Evolutionary conservation across 371 early-diverging fungal species (phyloP).

Genomic region (Rozella allomycis): DNA sequence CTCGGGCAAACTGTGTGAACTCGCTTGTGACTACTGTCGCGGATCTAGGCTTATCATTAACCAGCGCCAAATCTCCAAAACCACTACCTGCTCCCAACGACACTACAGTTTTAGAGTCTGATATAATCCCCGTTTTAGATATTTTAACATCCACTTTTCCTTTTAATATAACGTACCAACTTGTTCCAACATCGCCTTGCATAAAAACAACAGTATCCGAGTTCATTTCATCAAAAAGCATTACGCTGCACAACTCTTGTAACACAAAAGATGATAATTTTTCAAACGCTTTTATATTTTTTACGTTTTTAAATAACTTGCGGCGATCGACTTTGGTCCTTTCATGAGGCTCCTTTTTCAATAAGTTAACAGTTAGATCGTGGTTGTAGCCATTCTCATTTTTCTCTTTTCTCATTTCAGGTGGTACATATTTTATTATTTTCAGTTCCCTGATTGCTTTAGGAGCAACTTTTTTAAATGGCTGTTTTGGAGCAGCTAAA

Average conservation of each 20-base stretch:
- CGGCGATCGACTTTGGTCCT: conserved; percentile 8
- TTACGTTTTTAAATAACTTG: conserved; percentile 5
- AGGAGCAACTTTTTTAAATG: too few species aligned
- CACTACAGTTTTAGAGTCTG: conserved; percentile 9
- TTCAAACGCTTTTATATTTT: conserved; percentile 7
- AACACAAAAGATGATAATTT: conserved; percentile 10
- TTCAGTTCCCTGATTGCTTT: too few species aligned
- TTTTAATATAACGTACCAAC: conserved; percentile 14
- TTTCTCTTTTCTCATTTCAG: too few species aligned
- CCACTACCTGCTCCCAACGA: conserved; percentile 8
- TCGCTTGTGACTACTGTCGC: conserved; percentile 13
- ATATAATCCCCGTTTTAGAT: conserved; percentile 3
- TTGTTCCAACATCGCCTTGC: conserved; percentile 14
- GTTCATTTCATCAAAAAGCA: conserved; percentile 5
- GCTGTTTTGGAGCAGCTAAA: too few species aligned
- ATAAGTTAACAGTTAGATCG: conserved; percentile 48
- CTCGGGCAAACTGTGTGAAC: conserved; percentile 6
- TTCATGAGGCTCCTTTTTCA: conserved; percentile 2
- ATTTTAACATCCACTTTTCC: conserved; percentile 11
- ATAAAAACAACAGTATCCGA: conserved; percentile 9
- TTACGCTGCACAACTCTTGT: conserved; percentile 9
- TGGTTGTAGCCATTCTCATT: too few species aligned
- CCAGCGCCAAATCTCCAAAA: conserved; percentile 16
- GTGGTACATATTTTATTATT: too few species aligned
- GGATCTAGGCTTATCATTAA: conserved; percentile 12